phyloP scores from a whole-genome alignment of 805 yeast genomes.

The Kluyveromyces nonfermentans region DNA sequence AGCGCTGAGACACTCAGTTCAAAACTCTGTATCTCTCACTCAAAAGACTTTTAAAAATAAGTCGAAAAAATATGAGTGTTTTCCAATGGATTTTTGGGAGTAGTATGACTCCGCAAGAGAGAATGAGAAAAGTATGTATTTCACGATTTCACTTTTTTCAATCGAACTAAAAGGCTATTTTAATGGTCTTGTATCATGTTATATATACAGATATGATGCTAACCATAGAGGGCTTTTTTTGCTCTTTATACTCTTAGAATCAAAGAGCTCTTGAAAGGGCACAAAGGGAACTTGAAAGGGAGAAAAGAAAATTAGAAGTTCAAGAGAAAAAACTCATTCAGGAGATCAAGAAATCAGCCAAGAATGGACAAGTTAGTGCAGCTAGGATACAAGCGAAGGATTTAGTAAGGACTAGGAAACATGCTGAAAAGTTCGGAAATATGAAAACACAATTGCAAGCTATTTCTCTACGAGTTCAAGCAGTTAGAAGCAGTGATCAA shows the following conservation, averaged over 20 bases:
- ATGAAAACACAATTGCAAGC: slow-evolving; percentile 97
- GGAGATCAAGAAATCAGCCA: slow-evolving; percentile 89
- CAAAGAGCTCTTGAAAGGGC: slow-evolving; percentile 93
- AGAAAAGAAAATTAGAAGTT: slow-evolving; percentile 71
- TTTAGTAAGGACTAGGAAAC: slow-evolving; percentile 72
- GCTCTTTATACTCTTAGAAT: slow-evolving; percentile 39
- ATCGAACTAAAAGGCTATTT: neutral
- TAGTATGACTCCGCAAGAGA: slow-evolving; percentile 87
- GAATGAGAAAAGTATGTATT: slow-evolving; percentile 59
- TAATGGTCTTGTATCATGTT: no score
- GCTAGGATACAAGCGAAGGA: slow-evolving; percentile 95
- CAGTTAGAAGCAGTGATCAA: slow-evolving; percentile 88
- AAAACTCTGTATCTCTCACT: no score
- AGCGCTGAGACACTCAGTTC: no score
- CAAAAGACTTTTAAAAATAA: neutral
- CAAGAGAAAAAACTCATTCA: slow-evolving; percentile 83
- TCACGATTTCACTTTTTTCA: neutral
- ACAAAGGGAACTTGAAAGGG: slow-evolving; percentile 87
- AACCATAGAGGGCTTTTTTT: neutral
- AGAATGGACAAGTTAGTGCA: slow-evolving; percentile 77
- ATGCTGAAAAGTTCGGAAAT: slow-evolving; percentile 77
- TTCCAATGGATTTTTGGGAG: slow-evolving; percentile 96
- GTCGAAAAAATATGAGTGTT: slow-evolving; percentile 38
- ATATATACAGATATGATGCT: neutral
- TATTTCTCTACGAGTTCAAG: slow-evolving; percentile 78